A percentile compares a stretch with the other conserved stretches of the same genome.
Evolutionary conservation across 306 rosid species (phyloP).

Genomic region (Fragaria vesca): DNA sequence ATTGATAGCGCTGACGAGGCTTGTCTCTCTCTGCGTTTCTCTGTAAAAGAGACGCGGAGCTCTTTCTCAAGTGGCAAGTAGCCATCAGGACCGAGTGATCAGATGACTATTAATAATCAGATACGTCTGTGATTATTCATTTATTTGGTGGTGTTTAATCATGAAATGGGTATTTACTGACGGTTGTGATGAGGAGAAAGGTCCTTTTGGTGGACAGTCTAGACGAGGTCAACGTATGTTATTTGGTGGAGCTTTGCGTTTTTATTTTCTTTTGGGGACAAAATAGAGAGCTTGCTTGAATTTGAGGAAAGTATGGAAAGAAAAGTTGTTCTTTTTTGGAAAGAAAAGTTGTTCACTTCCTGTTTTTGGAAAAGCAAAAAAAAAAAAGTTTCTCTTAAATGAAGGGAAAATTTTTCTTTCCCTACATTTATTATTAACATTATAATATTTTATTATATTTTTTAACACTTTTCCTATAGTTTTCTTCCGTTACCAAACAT

Average conservation of each 20-base stretch:
- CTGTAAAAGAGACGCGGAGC: neutral
- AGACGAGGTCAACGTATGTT: neutral
- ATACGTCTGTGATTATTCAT: neutral
- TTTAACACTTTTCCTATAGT: too few relatives aligned
- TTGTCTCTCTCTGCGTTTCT: neutral
- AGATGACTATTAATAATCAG: neutral
- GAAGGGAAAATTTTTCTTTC: too few relatives aligned
- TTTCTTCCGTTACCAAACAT: too few relatives aligned
- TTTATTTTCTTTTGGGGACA: too few relatives aligned
- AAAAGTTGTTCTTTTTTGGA: too few relatives aligned
- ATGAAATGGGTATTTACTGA: neutral
- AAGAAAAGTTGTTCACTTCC: too few relatives aligned
- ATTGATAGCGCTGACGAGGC: neutral
- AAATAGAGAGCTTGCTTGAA: too few relatives aligned
- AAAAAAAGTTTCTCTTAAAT: too few relatives aligned
- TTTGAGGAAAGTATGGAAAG: too few relatives aligned
- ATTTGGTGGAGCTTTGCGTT: neutral
- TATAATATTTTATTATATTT: too few relatives aligned
- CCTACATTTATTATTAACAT: too few relatives aligned
- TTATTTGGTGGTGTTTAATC: neutral
- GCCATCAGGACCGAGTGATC: constrained; percentile 3
- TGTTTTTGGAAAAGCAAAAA: too few relatives aligned
- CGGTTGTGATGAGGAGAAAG: neutral
- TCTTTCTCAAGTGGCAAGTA: neutral
- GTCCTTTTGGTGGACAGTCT: neutral